Evolutionary conservation across 176 grass and related monocot species (phyloP).

Genomic region (Themeda triandra): DNA sequence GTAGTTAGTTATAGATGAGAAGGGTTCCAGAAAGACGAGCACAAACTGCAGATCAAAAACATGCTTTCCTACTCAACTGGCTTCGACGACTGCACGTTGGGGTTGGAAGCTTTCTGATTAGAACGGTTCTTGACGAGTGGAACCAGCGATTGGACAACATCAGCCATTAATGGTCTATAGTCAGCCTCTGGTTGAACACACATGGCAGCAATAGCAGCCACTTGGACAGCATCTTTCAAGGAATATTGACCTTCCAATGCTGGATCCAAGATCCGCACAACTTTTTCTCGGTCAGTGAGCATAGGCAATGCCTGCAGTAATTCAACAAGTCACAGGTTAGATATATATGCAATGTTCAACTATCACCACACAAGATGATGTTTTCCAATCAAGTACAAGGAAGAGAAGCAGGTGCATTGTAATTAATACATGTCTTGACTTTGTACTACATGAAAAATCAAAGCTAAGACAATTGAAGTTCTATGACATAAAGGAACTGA

Average conservation of each 20-base stretch:
- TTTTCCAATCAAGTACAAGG: constrained; percentile 20
- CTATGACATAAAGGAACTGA: background rate
- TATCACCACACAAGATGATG: background rate
- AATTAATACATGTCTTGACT: constrained; percentile 12
- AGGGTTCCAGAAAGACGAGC: background rate
- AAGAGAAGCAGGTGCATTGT: constrained; percentile 18
- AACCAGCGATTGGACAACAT: constrained; percentile 91
- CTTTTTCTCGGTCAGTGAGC: constrained; percentile 90
- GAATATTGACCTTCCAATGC: constrained; percentile 93
- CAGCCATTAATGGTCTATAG: constrained; percentile 95
- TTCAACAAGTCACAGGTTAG: constrained; percentile 21
- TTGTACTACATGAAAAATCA: constrained; percentile 4
- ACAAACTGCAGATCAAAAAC: background rate
- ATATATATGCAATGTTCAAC: constrained; percentile 13
- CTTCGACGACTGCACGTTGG: constrained; percentile 37
- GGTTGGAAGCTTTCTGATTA: constrained; percentile 41
- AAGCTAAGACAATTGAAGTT: constrained; percentile 4
- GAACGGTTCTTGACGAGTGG: constrained; percentile 82
- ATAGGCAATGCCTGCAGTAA: constrained; percentile 73
- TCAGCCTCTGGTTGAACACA: constrained; percentile 97
- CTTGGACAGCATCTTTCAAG: constrained; percentile 98
- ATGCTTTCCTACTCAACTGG: constrained; percentile 20
- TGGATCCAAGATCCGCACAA: constrained; percentile 84
- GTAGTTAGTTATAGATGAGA: constrained; percentile 13
- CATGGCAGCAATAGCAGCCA: constrained; percentile 97